phyloP scores from a whole-genome alignment of 1,139 yeast species.

The Debaryomycetaceae sp. region DNA sequence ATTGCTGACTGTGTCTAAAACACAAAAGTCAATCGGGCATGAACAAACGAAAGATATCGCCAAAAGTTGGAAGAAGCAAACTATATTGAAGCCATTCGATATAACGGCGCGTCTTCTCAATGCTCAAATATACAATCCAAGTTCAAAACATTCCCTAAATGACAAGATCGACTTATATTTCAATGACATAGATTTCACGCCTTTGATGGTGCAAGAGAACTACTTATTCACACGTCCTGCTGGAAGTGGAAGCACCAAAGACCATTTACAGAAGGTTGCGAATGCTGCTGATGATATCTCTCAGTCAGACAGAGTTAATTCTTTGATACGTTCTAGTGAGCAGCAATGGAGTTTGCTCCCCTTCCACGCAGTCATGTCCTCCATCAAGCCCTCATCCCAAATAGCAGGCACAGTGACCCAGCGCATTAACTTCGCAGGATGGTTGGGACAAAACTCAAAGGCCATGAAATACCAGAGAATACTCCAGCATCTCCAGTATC shows the following conservation, averaged over 20 bases:
- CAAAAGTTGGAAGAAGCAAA: constrained; percentile 81
- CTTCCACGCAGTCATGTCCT: constrained; percentile 83
- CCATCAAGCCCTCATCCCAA: constrained; percentile 74
- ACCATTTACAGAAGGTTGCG: constrained; percentile 63
- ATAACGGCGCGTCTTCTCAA: constrained; percentile 70
- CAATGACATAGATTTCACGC: constrained; percentile 92
- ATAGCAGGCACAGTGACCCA: constrained; percentile 72
- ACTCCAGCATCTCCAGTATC: constrained; percentile 86
- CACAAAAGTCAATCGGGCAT: constrained; percentile 59
- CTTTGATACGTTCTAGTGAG: constrained; percentile 81
- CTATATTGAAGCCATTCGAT: constrained; percentile 91
- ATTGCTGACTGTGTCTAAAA: constrained; percentile 76
- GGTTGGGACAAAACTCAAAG: constrained; percentile 92
- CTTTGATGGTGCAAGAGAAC: constrained; percentile 95
- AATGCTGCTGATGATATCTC: constrained; percentile 85
- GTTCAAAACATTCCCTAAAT: constrained; percentile 56
- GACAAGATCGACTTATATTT: constrained; percentile 89
- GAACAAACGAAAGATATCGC: constrained; percentile 51
- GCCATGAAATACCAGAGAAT: constrained; percentile 72
- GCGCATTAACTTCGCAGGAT: constrained; percentile 75
- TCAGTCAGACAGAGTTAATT: constrained; percentile 75
- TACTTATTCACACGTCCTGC: constrained; percentile 68
- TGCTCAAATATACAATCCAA: constrained; percentile 57
- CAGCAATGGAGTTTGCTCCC: constrained; percentile 97
- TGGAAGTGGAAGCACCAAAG: constrained; percentile 27